phyloP scores from a whole-genome alignment of 768 basidiomycete species.

The Kwoniella heveanensis region DNA sequence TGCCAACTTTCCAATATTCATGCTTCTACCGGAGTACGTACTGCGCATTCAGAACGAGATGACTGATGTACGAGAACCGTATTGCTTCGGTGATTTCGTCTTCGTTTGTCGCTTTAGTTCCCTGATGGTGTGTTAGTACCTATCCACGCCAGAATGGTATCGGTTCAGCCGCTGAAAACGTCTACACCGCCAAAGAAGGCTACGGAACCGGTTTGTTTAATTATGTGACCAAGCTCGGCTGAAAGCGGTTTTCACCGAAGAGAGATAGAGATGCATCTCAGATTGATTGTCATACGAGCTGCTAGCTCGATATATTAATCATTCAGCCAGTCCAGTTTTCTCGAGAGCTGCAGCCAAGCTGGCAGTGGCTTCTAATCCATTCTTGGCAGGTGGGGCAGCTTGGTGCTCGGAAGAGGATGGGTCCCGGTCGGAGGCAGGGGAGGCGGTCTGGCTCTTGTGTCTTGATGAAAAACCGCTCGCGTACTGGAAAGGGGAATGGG shows the following conservation, averaged over 20 bases:
- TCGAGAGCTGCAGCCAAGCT: not conserved
- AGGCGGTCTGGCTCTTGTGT: slow-evolving; percentile 4
- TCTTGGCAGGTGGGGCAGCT: not conserved
- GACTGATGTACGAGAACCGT: too few species aligned
- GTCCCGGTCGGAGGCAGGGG: not conserved
- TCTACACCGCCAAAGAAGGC: not conserved
- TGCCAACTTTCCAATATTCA: too few species aligned
- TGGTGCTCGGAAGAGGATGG: too few species aligned
- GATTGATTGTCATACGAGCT: not conserved
- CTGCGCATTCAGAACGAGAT: too few species aligned
- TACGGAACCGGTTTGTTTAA: slow-evolving; percentile 34
- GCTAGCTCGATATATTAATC: too few species aligned
- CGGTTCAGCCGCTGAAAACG: slow-evolving; percentile 46
- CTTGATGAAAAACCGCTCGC: slow-evolving; percentile 13
- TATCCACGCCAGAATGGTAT: slow-evolving; percentile 51
- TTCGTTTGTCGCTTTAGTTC: slow-evolving; percentile 25
- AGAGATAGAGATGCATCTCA: not conserved
- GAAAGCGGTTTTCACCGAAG: not conserved
- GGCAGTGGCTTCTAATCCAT: not conserved
- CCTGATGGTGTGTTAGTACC: slow-evolving; percentile 49
- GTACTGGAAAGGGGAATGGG: slow-evolving; percentile 8
- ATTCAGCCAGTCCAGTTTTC: slow-evolving; percentile 3
- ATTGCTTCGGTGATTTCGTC: too few species aligned
- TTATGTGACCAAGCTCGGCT: slow-evolving; percentile 29
- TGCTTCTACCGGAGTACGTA: too few species aligned